phyloP scores from a whole-genome alignment of 164 flowering plant species.

The Nelumbo lutea region DNA sequence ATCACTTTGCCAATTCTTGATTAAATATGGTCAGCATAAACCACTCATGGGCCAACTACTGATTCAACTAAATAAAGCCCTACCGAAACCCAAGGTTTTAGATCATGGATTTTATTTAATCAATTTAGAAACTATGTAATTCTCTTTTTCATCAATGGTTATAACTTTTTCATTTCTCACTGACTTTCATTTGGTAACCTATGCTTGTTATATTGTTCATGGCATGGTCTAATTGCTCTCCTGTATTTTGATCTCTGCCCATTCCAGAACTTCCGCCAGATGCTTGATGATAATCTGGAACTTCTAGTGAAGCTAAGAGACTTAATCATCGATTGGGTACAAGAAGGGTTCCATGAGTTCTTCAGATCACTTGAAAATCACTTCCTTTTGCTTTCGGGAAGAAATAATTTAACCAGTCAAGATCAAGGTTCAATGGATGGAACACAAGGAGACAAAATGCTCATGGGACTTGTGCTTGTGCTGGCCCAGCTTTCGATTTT shows the following conservation, averaged over 20 bases:
- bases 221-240: neutral
- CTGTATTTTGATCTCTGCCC: constrained; percentile 6
- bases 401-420: constrained; percentile 30
- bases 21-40: no score
- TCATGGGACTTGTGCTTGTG: constrained; percentile 76
- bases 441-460: constrained; percentile 54
- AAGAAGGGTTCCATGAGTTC: constrained; percentile 95
- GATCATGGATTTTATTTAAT: no score
- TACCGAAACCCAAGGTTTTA: no score
- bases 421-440: constrained; percentile 46
- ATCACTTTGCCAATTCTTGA: no score
- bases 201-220: no score
- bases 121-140: no score
- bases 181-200: no score
- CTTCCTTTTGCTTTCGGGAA: constrained; percentile 66
- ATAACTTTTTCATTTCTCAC: no score
- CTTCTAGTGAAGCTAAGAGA: constrained; percentile 58
- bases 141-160: no score
- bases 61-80: no score
- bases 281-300: constrained; percentile 64
- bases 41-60: no score
- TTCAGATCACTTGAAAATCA: constrained; percentile 60
- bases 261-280: constrained; percentile 76
- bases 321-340: constrained; percentile 72
- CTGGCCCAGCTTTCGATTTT: constrained; percentile 81